Percentiles rank a stretch among this genome's conserved stretches.
These are phyloP conservation scores for Gleditsia sinensis DNA, from an alignment of 306 rosid species.

Conservation along the genomic window DNA sequence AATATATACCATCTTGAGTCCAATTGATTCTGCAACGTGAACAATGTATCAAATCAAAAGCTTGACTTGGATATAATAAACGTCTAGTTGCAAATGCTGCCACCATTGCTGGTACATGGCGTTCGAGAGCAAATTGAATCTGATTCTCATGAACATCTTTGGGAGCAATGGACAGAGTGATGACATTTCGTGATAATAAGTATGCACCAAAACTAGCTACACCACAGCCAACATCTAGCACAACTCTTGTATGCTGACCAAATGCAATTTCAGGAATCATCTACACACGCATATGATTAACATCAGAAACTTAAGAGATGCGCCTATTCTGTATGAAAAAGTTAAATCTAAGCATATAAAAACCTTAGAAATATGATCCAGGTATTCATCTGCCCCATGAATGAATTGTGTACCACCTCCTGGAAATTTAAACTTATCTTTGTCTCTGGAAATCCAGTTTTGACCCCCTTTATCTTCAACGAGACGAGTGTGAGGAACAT, in stretches of 20 bases:
- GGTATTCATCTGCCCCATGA: conserved; percentile 90
- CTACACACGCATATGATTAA: conserved; percentile 45
- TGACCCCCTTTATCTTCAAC: conserved; percentile 98
- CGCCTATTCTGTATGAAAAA: conserved; percentile 12
- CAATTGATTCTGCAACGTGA: conserved; percentile 95
- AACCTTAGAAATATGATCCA: conserved; percentile 86
- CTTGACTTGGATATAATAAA: conserved; percentile 86
- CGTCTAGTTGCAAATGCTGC: conserved; percentile 90
- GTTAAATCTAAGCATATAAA: conserved; percentile 16
- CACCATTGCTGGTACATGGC: conserved; percentile 97
- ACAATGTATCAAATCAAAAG: conserved; percentile 92
- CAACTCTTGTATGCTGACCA: conserved; percentile 78
- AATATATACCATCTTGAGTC: conserved; percentile 82
- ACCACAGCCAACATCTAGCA: conserved; percentile 91
- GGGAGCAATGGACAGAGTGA: conserved; percentile 91
- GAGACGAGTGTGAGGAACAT: conserved; percentile 93
- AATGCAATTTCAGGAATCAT: conserved; percentile 83
- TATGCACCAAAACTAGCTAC: conserved; percentile 98
- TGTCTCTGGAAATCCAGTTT: conserved; percentile 77
- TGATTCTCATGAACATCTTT: conserved; percentile 98
- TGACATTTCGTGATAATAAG: conserved; percentile 72
- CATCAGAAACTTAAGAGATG: conserved; percentile 32
- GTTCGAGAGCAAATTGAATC: conserved; percentile 97
- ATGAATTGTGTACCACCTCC: conserved; percentile 99
- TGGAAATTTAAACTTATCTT: conserved; percentile 83